Evolutionary conservation across 768 basidiomycete species (phyloP).

Genomic region (Scleroderma citrinum): DNA sequence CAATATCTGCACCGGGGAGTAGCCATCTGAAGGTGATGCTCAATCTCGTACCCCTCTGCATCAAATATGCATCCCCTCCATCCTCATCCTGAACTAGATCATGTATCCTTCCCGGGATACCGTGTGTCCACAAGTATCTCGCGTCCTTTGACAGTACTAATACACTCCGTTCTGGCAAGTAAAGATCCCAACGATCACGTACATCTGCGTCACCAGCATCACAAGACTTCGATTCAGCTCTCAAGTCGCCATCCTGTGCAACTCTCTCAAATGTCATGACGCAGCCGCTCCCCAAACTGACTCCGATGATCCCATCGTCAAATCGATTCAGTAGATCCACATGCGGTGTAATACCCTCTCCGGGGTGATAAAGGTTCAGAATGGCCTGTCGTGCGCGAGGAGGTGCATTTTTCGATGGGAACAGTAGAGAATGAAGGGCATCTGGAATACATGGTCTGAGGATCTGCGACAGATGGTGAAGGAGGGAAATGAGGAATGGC

Average conservation of each 20-base stretch:
- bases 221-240: slow-evolving; percentile 1
- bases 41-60: slow-evolving; percentile 53
- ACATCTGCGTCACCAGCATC: background rate
- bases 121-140: slow-evolving; percentile 85
- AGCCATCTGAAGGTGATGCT: slow-evolving; percentile 89
- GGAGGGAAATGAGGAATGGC: slow-evolving; percentile 45
- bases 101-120: slow-evolving; percentile 57
- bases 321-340: slow-evolving; percentile 82
- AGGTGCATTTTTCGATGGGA: slow-evolving; percentile 39
- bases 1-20: slow-evolving; percentile 75
- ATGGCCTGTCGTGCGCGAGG: slow-evolving; percentile 74
- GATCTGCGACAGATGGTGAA: slow-evolving; percentile 42
- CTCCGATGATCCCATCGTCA: slow-evolving; percentile 84
- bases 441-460: slow-evolving; percentile 46
- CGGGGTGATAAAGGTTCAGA: slow-evolving; percentile 82
- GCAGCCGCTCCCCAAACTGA: slow-evolving; percentile 75
- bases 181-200: slow-evolving; percentile 39
- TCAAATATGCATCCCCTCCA: slow-evolving; percentile 28
- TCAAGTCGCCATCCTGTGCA: background rate
- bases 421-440: slow-evolving; percentile 50
- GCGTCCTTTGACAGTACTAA: slow-evolving; percentile 77
- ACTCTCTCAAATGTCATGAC: slow-evolving; percentile 66
- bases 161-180: slow-evolving; percentile 71
- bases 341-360: slow-evolving; percentile 85
- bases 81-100: slow-evolving; percentile 50